These are phyloP conservation scores for Canna indica DNA, from an alignment of 176 grass and related monocot species.

Conservation along the genomic window DNA sequence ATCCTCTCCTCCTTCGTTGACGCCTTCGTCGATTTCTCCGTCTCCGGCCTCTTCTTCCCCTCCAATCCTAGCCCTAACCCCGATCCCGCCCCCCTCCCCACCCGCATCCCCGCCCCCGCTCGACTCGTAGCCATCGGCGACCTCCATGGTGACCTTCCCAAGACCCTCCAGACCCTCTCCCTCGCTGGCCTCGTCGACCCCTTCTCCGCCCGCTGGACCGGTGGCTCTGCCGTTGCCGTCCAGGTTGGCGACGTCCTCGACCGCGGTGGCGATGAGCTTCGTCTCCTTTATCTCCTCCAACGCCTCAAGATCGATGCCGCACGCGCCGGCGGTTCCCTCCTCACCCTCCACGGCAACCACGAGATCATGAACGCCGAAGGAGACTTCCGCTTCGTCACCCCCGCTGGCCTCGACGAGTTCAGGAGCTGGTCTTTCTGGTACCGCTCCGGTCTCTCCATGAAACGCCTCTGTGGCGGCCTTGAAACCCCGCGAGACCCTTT, in stretches of 20 bases:
- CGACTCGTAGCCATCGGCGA: constrained; percentile 84
- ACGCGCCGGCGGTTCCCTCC: constrained; percentile 45
- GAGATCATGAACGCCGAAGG: constrained; percentile 85
- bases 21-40: constrained; percentile 66
- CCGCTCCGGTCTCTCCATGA: constrained; percentile 70
- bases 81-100: constrained; percentile 16
- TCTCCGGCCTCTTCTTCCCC: constrained; percentile 65
- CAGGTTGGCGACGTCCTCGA: constrained; percentile 90
- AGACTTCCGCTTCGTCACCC: constrained; percentile 67
- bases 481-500: constrained; percentile 53
- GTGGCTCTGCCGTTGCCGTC: constrained; percentile 58
- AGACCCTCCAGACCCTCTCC: constrained; percentile 58
- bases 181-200: constrained; percentile 44
- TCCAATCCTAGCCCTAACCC: not conserved
- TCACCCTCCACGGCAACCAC: constrained; percentile 80
- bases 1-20: constrained; percentile 77
- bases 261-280: constrained; percentile 81
- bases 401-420: constrained; percentile 45
- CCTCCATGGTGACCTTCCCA: constrained; percentile 79
- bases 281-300: constrained; percentile 72
- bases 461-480: constrained; percentile 47
- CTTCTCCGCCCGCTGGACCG: constrained; percentile 37
- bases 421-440: constrained; percentile 29
- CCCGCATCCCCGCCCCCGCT: constrained; percentile 39
- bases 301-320: constrained; percentile 53